phyloP scores from a whole-genome alignment of 2,329 filamentous ascomycete genomes.

The Elsinoe ampelina region DNA sequence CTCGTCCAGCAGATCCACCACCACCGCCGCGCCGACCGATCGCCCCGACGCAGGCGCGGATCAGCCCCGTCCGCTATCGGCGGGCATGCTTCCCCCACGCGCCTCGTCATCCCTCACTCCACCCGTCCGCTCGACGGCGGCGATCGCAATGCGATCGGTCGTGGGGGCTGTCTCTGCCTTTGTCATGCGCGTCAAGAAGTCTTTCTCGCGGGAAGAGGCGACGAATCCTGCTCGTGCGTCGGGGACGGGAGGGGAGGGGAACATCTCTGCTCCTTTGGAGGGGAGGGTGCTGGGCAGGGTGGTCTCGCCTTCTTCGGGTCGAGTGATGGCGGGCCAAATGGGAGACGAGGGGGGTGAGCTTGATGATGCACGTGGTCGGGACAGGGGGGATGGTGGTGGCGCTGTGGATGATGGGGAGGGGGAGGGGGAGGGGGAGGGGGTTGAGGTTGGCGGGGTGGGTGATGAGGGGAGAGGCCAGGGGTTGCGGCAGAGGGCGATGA shows the following conservation, averaged over 20 bases:
- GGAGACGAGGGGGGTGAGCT: too few species aligned
- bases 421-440: neutral
- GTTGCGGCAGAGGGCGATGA: neutral
- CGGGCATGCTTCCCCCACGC: too few species aligned
- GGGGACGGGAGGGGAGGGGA: neutral
- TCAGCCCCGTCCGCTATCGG: too few species aligned
- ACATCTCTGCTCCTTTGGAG: neutral
- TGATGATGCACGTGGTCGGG: too few species aligned
- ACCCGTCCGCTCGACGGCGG: neutral
- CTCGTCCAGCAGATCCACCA: neutral
- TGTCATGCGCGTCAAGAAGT: neutral
- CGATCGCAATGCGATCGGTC: too few species aligned
- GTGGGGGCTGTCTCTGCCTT: neutral
- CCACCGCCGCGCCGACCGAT: neutral
- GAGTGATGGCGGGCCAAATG: too few species aligned
- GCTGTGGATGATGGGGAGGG: neutral
- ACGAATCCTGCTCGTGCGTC: neutral
- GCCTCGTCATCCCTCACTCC: neutral
- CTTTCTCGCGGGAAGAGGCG: neutral
- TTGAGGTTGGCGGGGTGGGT: neutral
- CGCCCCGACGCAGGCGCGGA: too few species aligned
- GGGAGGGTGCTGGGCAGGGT: neutral
- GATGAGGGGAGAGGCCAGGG: neutral
- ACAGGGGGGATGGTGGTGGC: neutral
- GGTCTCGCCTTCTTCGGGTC: neutral